These are phyloP conservation scores for Neocatenulostroma microsporum DNA, from an alignment of 2,329 filamentous ascomycete genomes.

Conservation along the genomic window DNA sequence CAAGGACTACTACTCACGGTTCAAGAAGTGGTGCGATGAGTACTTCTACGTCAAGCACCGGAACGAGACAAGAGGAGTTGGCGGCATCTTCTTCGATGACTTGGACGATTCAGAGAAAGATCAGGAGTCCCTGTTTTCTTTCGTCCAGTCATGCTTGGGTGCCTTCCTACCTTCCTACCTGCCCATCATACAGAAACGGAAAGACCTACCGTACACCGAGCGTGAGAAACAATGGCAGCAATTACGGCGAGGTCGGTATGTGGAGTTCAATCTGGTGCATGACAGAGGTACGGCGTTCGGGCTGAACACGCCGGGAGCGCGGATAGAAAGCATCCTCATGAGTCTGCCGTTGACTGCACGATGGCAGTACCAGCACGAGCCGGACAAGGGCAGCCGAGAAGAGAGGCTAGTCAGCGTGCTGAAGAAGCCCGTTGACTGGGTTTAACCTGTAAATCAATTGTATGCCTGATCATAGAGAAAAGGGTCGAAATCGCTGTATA, in stretches of 20 bases:
- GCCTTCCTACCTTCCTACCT: slow-evolving; percentile 87
- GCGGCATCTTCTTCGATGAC: slow-evolving; percentile 98
- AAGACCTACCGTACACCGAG: slow-evolving; percentile 82
- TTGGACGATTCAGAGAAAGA: slow-evolving; percentile 80
- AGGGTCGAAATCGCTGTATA: too few species aligned
- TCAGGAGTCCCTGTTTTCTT: slow-evolving; percentile 82
- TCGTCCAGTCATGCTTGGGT: slow-evolving; percentile 74
- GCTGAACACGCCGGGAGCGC: slow-evolving; percentile 79
- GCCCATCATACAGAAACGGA: slow-evolving; percentile 78
- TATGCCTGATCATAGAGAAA: too few species aligned
- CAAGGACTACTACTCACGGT: slow-evolving; percentile 81
- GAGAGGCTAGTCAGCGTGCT: slow-evolving; percentile 69
- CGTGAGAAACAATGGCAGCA: slow-evolving; percentile 96
- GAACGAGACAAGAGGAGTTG: slow-evolving; percentile 75
- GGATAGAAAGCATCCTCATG: slow-evolving; percentile 96
- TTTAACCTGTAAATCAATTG: slow-evolving; percentile 29
- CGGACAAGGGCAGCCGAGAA: slow-evolving; percentile 67
- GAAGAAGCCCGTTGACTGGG: slow-evolving; percentile 56
- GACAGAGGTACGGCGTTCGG: slow-evolving; percentile 93
- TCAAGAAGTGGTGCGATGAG: slow-evolving; percentile 97
- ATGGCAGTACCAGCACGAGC: slow-evolving; percentile 94
- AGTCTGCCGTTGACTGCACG: slow-evolving; percentile 85
- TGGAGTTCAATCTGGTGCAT: slow-evolving; percentile 97
- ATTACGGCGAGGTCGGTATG: slow-evolving; percentile 84
- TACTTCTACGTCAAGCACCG: slow-evolving; percentile 96